Conservation (phyloP, 2,329 filamentous ascomycete species). For the Alternaria arborescens region DNA sequence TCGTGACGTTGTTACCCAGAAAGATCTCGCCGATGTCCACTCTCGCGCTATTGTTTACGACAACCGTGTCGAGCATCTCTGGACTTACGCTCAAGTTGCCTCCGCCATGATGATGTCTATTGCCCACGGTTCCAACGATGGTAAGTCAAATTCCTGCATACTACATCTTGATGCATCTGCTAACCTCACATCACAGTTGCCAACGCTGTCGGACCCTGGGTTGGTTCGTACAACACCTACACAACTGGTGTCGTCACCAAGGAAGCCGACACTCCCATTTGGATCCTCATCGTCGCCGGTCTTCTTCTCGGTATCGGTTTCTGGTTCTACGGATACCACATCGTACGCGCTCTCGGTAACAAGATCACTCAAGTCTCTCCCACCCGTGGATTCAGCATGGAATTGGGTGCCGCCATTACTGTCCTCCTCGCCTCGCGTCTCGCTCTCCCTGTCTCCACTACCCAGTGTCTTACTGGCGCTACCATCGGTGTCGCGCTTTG, state of each 20-base stretch:
- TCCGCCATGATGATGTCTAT: conserved; percentile 76
- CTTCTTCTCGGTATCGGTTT: conserved; percentile 64
- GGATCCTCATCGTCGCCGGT: conserved; percentile 67
- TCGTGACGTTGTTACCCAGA: conserved; percentile 50
- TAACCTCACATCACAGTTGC: conserved; percentile 52
- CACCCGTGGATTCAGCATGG: conserved; percentile 57
- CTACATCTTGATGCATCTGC: not conserved
- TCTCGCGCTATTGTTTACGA: conserved; percentile 56
- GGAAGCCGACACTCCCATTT: conserved; percentile 64
- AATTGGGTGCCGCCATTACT: conserved; percentile 63
- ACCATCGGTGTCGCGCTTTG: conserved; percentile 39
- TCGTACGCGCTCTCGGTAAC: conserved; percentile 69
- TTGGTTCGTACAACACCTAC: conserved; percentile 70
- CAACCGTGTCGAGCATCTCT: conserved; percentile 59
- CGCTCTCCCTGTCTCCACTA: conserved; percentile 69
- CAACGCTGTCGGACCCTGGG: conserved; percentile 65
- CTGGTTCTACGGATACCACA: conserved; percentile 70
- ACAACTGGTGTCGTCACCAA: conserved; percentile 56
- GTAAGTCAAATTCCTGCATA: not conserved
- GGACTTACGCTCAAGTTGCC: conserved; percentile 54
- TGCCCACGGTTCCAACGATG: conserved; percentile 73
- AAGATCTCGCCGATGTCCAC: conserved; percentile 49
- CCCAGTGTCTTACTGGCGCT: conserved; percentile 60
- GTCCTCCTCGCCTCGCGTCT: conserved; percentile 70
- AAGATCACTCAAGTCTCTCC: conserved; percentile 68